Conservation (phyloP, 257 asterid genomes). For the Nicotiana paniculata region DNA sequence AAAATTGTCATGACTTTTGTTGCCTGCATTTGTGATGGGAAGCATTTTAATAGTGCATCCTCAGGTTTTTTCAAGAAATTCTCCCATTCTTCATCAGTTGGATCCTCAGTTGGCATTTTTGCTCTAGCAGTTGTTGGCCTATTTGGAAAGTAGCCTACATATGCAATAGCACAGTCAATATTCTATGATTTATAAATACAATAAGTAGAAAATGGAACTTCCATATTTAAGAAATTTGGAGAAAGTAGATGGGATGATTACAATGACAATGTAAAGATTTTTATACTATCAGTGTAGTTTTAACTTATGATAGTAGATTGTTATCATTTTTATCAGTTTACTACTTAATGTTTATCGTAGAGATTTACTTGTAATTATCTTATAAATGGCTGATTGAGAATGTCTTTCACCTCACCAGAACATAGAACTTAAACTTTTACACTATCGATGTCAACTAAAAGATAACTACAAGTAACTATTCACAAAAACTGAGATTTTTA, state of each 20-base stretch:
- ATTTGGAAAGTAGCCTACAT: conserved; percentile 64
- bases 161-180: conserved; percentile 5
- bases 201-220: too few species aligned
- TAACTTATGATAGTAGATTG: neutral
- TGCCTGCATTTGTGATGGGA: conserved; percentile 71
- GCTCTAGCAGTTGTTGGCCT: conserved; percentile 59
- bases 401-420: neutral
- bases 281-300: too few species aligned
- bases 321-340: neutral
- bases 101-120: conserved; percentile 59
- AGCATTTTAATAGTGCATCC: conserved; percentile 33
- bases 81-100: conserved; percentile 27
- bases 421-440: neutral
- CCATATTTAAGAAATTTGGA: too few species aligned
- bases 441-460: neutral
- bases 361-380: neutral
- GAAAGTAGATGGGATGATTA: neutral
- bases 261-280: too few species aligned
- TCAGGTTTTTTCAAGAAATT: conserved; percentile 54
- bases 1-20: conserved; percentile 38
- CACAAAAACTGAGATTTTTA: too few species aligned
- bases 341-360: neutral
- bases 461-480: neutral
- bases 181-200: too few species aligned
- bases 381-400: neutral